These are phyloP conservation scores for Phyllachora maydis DNA, from an alignment of 2,329 filamentous ascomycete genomes.

Conservation along the genomic window DNA sequence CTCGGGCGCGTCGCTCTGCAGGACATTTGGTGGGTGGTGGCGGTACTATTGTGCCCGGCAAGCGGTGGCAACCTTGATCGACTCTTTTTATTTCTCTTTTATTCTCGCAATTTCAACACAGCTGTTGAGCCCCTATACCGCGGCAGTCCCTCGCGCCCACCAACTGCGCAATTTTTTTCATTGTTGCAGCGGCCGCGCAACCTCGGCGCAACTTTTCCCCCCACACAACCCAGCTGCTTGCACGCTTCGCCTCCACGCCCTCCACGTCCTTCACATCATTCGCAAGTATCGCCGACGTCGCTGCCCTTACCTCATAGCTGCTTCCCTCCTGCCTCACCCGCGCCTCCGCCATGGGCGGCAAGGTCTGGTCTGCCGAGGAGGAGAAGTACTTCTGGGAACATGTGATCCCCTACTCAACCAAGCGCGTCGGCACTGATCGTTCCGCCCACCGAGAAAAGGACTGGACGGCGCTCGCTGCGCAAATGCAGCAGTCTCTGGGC, in stretches of 20 bases:
- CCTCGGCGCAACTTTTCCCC: background rate
- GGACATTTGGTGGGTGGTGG: too few species aligned
- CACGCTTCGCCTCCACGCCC: background rate
- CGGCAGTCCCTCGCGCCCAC: too few species aligned
- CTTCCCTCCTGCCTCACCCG: background rate
- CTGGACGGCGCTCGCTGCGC: slow-evolving; percentile 6
- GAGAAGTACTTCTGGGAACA: slow-evolving; percentile 25
- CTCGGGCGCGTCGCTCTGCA: too few species aligned
- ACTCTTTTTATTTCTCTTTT: too few species aligned
- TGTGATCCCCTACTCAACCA: slow-evolving; percentile 9
- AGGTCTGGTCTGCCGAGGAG: slow-evolving; percentile 24
- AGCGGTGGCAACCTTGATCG: too few species aligned
- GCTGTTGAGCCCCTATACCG: too few species aligned
- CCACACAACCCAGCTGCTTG: background rate
- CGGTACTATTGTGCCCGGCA: too few species aligned
- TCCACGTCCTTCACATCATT: background rate
- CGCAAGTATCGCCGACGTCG: slow-evolving; percentile 1
- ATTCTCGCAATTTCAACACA: too few species aligned
- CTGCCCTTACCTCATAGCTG: background rate
- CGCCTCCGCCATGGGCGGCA: slow-evolving; percentile 22
- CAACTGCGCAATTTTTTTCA: background rate
- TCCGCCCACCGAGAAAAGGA: slow-evolving; percentile 3
- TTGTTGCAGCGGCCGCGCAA: background rate
- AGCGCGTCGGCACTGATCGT: slow-evolving; percentile 5
- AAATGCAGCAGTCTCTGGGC: slow-evolving; percentile 7